A percentile compares a stretch with the other conserved stretches of the same genome.
Evolutionary conservation across 768 basidiomycete genomes (phyloP).

Genomic region (Gyrodon lividus): DNA sequence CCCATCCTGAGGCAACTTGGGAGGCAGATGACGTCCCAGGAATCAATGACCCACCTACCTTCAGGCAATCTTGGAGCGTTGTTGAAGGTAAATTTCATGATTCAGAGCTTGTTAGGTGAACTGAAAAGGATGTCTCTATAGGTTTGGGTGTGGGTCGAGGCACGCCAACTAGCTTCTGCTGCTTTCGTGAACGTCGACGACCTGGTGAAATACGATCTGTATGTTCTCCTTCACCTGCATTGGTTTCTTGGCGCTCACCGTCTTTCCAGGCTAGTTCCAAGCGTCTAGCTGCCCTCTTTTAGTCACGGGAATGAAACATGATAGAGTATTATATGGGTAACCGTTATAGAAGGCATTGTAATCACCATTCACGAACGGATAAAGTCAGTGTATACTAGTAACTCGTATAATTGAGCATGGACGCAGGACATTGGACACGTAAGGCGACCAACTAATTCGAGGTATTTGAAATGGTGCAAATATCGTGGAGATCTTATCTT

Average conservation of each 20-base stretch:
- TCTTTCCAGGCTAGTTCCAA: slow-evolving; percentile 47
- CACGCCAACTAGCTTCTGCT: slow-evolving; percentile 78
- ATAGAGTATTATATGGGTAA: background rate
- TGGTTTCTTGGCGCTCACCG: slow-evolving; percentile 13
- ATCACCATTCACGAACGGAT: too few species aligned
- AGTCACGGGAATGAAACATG: background rate
- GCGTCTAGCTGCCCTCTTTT: slow-evolving; percentile 33
- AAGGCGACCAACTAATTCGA: too few species aligned
- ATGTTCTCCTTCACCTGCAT: slow-evolving; percentile 29
- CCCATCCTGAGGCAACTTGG: slow-evolving; percentile 93
- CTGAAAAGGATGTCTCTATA: slow-evolving; percentile 28
- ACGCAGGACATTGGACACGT: too few species aligned
- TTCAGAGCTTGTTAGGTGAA: background rate
- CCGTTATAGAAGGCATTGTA: too few species aligned
- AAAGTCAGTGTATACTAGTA: too few species aligned
- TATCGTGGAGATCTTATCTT: background rate
- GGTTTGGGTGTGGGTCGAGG: slow-evolving; percentile 95
- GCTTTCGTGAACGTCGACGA: slow-evolving; percentile 83
- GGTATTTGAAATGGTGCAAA: background rate
- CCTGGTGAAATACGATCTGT: slow-evolving; percentile 86
- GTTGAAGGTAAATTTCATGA: slow-evolving; percentile 66
- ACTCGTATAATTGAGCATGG: too few species aligned
- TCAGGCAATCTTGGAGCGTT: slow-evolving; percentile 78
- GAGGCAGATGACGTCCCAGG: slow-evolving; percentile 82
- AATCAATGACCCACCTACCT: slow-evolving; percentile 58